Evolutionary conservation across 495 filamentous ascomycete genomes (phyloP).

Genomic region (Cladorrhinum samala): DNA sequence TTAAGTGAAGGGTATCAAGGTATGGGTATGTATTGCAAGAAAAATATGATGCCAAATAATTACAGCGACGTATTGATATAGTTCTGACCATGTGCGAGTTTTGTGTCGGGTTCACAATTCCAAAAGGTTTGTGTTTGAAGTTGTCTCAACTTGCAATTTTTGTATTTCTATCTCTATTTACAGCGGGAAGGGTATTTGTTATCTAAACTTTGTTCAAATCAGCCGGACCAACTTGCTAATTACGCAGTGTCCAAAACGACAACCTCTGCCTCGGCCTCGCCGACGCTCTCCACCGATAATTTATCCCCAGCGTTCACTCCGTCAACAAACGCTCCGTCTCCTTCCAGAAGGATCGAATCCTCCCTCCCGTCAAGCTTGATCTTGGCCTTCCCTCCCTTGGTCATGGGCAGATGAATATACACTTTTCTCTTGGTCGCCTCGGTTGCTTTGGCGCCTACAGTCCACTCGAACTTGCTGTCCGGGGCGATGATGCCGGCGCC

Average conservation of each 20-base stretch:
- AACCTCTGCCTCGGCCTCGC: conserved; percentile 62
- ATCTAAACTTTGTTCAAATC: no score
- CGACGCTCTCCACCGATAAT: conserved; percentile 56
- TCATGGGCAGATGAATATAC: conserved; percentile 72
- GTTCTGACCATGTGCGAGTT: no score
- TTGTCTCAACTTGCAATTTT: no score
- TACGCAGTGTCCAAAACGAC: conserved; percentile 54
- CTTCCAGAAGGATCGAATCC: conserved; percentile 57
- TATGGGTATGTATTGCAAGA: no score
- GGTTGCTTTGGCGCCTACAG: conserved; percentile 48
- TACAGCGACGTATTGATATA: no score
- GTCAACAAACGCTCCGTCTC: conserved; percentile 69
- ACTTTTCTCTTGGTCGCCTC: conserved; percentile 57
- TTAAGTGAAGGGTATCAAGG: no score
- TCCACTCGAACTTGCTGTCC: conserved; percentile 52
- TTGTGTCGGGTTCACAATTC: no score
- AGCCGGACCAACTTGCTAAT: no score
- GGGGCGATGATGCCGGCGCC: conserved; percentile 59
- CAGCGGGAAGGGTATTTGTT: no score
- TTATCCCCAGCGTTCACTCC: conserved; percentile 50
- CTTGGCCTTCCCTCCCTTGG: conserved; percentile 61
- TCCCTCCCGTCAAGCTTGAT: conserved; percentile 57
- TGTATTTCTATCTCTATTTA: no score
- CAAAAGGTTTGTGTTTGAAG: no score
- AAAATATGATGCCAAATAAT: no score